Evolutionary conservation across 176 grass and related monocot genomes (phyloP).

Genomic region (Saccharum officinarum): DNA sequence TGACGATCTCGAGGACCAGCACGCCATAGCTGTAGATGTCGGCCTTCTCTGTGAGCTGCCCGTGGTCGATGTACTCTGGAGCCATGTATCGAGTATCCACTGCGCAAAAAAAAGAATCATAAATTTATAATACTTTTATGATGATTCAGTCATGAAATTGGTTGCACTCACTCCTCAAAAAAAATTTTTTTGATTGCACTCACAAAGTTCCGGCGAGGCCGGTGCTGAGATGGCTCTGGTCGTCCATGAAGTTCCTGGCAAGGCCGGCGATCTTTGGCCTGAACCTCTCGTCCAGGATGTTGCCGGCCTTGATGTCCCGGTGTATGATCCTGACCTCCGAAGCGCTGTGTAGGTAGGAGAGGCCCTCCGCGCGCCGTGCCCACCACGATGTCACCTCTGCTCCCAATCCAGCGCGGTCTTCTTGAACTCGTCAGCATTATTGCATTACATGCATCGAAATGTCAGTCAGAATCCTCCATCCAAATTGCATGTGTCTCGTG

Average conservation of each 20-base stretch:
- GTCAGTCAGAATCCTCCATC: background rate
- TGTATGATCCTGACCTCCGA: slow-evolving; percentile 85
- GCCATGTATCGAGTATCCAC: slow-evolving; percentile 97
- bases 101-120: background rate
- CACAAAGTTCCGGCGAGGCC: slow-evolving; percentile 88
- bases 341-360: slow-evolving; percentile 74
- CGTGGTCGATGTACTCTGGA: slow-evolving; percentile 84
- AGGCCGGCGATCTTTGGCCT: slow-evolving; percentile 75
- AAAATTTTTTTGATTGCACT: background rate
- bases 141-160: background rate
- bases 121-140: background rate
- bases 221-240: slow-evolving; percentile 89
- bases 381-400: slow-evolving; percentile 56
- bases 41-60: slow-evolving; percentile 83
- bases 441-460: background rate
- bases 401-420: slow-evolving; percentile 72
- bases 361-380: slow-evolving; percentile 72
- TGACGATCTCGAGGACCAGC: slow-evolving; percentile 77
- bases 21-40: slow-evolving; percentile 88
- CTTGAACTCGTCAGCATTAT: slow-evolving; percentile 58
- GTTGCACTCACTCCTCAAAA: background rate
- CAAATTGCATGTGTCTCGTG: background rate
- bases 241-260: slow-evolving; percentile 76
- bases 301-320: slow-evolving; percentile 83
- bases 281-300: slow-evolving; percentile 77